Evolutionary conservation across 768 basidiomycete species (phyloP), one percentile per base, ranked within the genome.

Genomic region (Hygrophoropsis aurantiaca): DNA sequence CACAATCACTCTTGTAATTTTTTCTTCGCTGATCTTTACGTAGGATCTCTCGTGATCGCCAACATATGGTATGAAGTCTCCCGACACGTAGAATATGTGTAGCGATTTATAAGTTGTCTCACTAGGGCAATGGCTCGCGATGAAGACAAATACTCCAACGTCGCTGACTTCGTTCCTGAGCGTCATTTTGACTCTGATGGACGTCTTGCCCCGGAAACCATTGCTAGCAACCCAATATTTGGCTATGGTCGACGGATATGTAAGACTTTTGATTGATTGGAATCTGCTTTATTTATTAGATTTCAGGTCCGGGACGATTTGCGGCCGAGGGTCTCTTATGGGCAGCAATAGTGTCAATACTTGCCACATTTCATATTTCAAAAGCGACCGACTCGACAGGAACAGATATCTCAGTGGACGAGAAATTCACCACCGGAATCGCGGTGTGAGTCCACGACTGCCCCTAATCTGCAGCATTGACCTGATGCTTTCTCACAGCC

Each of bases 91-190:
- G 5, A 21, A 21, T 18, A 5, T n/a, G 21, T 18, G 19, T 11
- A 19, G 20, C 13, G 13, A 20, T 11, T 9, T 20, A 9, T 8
- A 5, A 24, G 13, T 7, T 6, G 38, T 25, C 11, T 42, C 18
- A 6, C 16, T n/a, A 60, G 62, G 62, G 63, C 54, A 9, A 65
- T 64, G 15, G 32, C 52, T 9, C 46, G 54, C 23, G 58, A 64
- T 4, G 58, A 62, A 21, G 42, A 39, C 5, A 30, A 7, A 9
- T 56, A 50, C 9, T 4, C 8, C n/a, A 60, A 64, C 7, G 48
- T 44, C 1, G 60, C 60, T 0, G 63, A 48, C 3, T 64, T 65
- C 33, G 47, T 40, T n/a, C 62, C 63, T 1, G 64, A 65, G 24
- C 43, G 64, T 32, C 61, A 60, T 36, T 23, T 65, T 21, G 30